These are phyloP conservation scores for Candida sp. DNA, from an alignment of 1,139 yeast genomes.

Conservation along the genomic window DNA sequence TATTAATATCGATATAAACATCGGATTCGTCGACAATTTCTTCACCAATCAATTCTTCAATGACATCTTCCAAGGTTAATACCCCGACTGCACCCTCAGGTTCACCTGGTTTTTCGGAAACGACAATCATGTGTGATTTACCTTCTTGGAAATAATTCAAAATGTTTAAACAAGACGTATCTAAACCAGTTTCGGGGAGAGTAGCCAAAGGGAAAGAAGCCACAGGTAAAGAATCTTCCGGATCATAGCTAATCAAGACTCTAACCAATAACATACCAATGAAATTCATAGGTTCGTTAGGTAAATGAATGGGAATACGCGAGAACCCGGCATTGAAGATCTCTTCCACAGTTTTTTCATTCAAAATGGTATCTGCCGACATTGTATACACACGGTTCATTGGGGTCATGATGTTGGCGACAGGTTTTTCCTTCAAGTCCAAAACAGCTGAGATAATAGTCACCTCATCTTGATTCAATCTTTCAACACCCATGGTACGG, in stretches of 20 bases:
- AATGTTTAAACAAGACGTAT: conserved; percentile 90
- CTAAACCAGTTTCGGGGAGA: conserved; percentile 88
- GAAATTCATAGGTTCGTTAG: conserved; percentile 85
- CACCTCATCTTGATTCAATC: conserved; percentile 92
- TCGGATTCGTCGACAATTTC: conserved; percentile 98
- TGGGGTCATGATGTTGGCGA: conserved; percentile 89
- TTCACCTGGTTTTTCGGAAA: conserved; percentile 83
- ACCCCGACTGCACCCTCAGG: conserved; percentile 89
- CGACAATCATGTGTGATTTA: conserved; percentile 95
- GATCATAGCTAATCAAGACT: conserved; percentile 91
- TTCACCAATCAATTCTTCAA: conserved; percentile 96
- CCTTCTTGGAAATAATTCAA: conserved; percentile 97
- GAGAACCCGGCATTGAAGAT: conserved; percentile 94
- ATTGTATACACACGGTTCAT: conserved; percentile 87
- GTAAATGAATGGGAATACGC: conserved; percentile 92
- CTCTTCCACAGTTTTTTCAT: conserved; percentile 82
- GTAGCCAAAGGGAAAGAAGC: conserved; percentile 95
- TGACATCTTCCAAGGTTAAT: conserved; percentile 91
- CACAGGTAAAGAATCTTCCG: conserved; percentile 92
- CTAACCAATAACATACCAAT: conserved; percentile 95
- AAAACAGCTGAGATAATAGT: conserved; percentile 93
- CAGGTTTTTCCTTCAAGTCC: conserved; percentile 90
- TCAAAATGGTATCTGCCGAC: conserved; percentile 79
- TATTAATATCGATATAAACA: conserved; percentile 87
- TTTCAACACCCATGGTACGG: conserved; percentile 92